phyloP scores from a whole-genome alignment of 75 land plant genomes.

The Chamaecyparis obtusa region DNA sequence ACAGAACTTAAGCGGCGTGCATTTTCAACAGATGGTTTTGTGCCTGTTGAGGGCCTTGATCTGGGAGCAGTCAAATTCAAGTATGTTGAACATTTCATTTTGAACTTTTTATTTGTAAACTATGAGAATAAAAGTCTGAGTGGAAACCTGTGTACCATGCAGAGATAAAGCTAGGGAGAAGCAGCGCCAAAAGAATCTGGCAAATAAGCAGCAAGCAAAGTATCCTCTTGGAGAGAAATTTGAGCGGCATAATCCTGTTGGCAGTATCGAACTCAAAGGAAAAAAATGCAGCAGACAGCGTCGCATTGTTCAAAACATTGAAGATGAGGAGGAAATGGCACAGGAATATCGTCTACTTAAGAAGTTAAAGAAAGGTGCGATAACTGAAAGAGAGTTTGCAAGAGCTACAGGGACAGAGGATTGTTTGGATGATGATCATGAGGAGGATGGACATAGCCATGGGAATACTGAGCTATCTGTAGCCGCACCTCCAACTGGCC shows the following conservation, averaged over 20 bases:
- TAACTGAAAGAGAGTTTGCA: constrained; percentile 77
- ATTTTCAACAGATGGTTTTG: constrained; percentile 66
- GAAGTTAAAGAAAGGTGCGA: constrained; percentile 80
- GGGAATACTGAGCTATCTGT: background rate
- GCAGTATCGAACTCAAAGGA: constrained; percentile 22
- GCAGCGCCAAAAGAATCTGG: constrained; percentile 77
- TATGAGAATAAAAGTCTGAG: background rate
- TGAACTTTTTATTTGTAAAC: constrained; percentile 2
- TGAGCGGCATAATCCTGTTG: constrained; percentile 15
- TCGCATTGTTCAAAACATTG: constrained; percentile 49
- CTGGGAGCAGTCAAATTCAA: constrained; percentile 69
- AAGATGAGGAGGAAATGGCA: constrained; percentile 83
- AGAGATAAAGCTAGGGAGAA: constrained; percentile 96
- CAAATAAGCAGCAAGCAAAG: constrained; percentile 28
- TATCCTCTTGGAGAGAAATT: constrained; percentile 22
- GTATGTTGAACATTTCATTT: constrained; percentile 38
- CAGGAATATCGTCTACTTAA: constrained; percentile 83
- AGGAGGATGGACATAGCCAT: background rate
- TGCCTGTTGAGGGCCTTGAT: constrained; percentile 75
- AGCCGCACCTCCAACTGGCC: background rate
- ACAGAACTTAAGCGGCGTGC: constrained; percentile 86
- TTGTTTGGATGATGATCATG: constrained; percentile 10
- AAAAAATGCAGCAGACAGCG: constrained; percentile 78
- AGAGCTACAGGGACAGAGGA: constrained; percentile 52
- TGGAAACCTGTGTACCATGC: background rate